phyloP scores from a whole-genome alignment of 352 stramenopile genomes.

The Pythium grandisporangium region DNA sequence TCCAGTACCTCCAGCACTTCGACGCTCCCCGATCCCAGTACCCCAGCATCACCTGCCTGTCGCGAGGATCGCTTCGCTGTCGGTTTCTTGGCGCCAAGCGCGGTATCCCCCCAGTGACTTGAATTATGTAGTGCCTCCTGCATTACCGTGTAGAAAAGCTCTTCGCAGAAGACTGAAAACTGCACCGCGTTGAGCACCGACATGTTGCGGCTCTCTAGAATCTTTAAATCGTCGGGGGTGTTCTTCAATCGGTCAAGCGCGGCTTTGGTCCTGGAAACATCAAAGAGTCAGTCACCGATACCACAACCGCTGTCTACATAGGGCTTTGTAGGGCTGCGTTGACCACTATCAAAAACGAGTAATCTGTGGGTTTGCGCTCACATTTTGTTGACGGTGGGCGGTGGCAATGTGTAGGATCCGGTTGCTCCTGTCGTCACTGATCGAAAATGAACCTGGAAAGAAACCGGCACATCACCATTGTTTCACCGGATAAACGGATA shows the following conservation, averaged over 20 bases:
- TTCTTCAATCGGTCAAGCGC: conserved; percentile 51
- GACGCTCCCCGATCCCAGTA: conserved; percentile 18
- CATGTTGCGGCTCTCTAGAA: conserved; percentile 56
- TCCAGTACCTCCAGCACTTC: conserved; percentile 74
- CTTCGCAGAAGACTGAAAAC: conserved; percentile 83
- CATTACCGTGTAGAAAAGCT: conserved; percentile 80
- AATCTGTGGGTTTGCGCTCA: no score
- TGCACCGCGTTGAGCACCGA: conserved; percentile 71
- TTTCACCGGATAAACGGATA: neutral
- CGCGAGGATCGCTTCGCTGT: conserved; percentile 26
- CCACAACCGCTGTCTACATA: neutral
- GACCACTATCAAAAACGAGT: no score
- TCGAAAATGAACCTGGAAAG: conserved; percentile 2
- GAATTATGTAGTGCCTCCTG: conserved; percentile 61
- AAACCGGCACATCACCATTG: no score
- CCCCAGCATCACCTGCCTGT: conserved; percentile 17
- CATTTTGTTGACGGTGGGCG: conserved; percentile 27
- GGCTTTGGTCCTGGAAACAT: conserved; percentile 28
- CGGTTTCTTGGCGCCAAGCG: conserved; percentile 32
- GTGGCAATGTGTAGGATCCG: conserved; percentile 9
- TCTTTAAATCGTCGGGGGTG: conserved; percentile 47
- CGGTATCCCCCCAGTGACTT: conserved; percentile 58
- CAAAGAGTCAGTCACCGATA: neutral
- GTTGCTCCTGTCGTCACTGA: conserved; percentile 2
- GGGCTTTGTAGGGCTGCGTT: no score